phyloP scores from a whole-genome alignment of 192 early-diverging fungal genomes.

The Cetraspora pellucida region DNA sequence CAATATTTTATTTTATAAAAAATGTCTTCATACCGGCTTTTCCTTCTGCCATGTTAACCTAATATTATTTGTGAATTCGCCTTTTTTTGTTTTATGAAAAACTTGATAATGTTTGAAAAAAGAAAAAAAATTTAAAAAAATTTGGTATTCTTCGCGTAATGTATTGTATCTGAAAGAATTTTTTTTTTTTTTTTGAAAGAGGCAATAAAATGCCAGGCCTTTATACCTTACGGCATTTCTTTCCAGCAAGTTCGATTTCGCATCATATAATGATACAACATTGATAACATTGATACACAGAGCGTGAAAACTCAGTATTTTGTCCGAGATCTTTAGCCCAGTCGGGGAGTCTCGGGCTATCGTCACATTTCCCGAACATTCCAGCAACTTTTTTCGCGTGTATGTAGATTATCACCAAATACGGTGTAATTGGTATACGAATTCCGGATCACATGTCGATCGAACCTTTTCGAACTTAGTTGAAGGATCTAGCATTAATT shows the following conservation, averaged over 20 bases:
- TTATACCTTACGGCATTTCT: neutral
- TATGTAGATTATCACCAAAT: too few relatives aligned
- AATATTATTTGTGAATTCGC: neutral
- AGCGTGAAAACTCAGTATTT: neutral
- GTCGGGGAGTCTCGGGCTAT: neutral
- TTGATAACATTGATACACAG: neutral
- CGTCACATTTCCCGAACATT: conserved; percentile 2
- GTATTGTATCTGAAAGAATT: neutral
- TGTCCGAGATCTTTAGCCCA: neutral
- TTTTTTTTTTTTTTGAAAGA: neutral
- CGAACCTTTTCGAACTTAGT: too few relatives aligned
- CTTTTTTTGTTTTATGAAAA: neutral
- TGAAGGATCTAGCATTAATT: too few relatives aligned
- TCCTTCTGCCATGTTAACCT: neutral
- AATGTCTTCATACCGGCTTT: neutral
- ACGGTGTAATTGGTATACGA: too few relatives aligned
- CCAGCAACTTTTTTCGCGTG: neutral
- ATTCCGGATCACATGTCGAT: too few relatives aligned
- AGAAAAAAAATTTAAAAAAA: neutral
- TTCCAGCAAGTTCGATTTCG: conserved; percentile 2
- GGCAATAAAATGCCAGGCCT: neutral
- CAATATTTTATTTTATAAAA: neutral
- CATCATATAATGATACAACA: neutral
- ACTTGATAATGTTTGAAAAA: neutral
- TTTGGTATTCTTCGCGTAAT: too few relatives aligned